A percentile compares a stretch with the other conserved stretches of the same genome.
Evolutionary conservation across 2,329 filamentous ascomycete species (phyloP).

Genomic region (Alternaria longipes): DNA sequence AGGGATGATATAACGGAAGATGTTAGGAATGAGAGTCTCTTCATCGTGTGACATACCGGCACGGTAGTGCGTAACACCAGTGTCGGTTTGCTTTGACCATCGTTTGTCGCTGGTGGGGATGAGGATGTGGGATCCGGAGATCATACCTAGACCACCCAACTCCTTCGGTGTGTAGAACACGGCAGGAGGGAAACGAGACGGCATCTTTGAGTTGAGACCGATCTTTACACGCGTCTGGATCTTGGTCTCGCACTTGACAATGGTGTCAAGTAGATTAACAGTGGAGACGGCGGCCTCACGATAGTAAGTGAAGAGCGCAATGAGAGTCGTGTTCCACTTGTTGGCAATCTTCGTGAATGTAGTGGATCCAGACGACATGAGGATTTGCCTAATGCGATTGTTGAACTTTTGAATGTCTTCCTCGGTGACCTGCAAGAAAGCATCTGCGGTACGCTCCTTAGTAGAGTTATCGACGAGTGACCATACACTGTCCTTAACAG

Average conservation of each 20-base stretch:
- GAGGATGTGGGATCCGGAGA: conserved; percentile 96
- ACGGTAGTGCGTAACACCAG: conserved; percentile 94
- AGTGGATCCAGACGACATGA: conserved; percentile 99
- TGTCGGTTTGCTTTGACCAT: conserved; percentile 98
- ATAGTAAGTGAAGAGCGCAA: conserved; percentile 98
- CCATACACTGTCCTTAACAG: conserved; percentile 98
- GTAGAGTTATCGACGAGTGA: conserved; percentile 94
- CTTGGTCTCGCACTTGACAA: conserved; percentile 99
- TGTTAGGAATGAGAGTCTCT: conserved; percentile 97
- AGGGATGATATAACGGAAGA: conserved; percentile 98
- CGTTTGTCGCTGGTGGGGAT: conserved; percentile 98
- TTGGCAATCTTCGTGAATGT: conserved; percentile 99
- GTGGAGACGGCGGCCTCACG: conserved; percentile 97
- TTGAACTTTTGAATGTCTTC: conserved; percentile 99
- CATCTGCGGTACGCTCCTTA: conserved; percentile 96
- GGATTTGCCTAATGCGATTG: conserved; percentile 95
- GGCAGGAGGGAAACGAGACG: conserved; percentile 94
- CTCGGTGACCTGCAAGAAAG: conserved; percentile 96
- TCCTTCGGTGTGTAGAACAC: conserved; percentile 99
- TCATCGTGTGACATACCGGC: conserved; percentile 98
- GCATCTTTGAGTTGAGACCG: conserved; percentile 98
- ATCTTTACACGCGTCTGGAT: conserved; percentile 99
- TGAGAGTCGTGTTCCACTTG: conserved; percentile 99
- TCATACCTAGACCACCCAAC: conserved; percentile 96
- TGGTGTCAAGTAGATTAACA: conserved; percentile 91